Evolutionary conservation across 306 rosid genomes (phyloP), one percentile per base, ranked within the genome.

Genomic region (Quercus berberidifolia): DNA sequence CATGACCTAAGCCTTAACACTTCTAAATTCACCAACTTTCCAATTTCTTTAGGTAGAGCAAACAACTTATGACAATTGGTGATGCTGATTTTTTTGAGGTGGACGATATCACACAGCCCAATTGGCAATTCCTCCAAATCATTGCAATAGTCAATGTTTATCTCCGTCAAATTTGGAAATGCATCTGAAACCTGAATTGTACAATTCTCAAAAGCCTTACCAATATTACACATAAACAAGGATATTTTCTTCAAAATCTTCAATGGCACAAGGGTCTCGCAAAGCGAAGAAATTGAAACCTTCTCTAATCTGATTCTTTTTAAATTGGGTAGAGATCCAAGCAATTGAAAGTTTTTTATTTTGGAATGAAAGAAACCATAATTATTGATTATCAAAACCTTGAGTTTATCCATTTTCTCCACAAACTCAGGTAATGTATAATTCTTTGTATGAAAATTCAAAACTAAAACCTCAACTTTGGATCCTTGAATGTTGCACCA

Each of bases 171-270:
- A 41, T 80, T 87, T 65, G 95, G 91, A 20, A 89, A 71, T 55
- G 80, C 52, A 21, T 83, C 69, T 54, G 90, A 86, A 51, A 81
- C 76, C 49, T 63, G 55, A 54, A 74, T 54, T 18, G 87, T 78
- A 60, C 51, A 7, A 17, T 77, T 76, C 19, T 55, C 54, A 55
- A 88, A 89, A 56, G 90, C 88, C 54, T 82, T 72, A 70, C 83
- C 82, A 15, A 87, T 72, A 31, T 84, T 87, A 84, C 98, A 90
- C 93, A 86, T 89, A 19, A 75, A 90, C n/a, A 91, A 46, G 11
- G 98, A 91, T 25, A 83, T 43, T 52, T 93, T 91, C 54, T 68
- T 74, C 19, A 91, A 77, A 65, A 83, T 86, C 87, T 72, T 74
- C 80, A 92, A 41, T 56, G 54, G 80, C 25, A 46, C 11, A 5